Percentiles rank a stretch among this genome's conserved stretches.
Conservation (phyloP, 495 filamentous ascomycete species). For the Aspergillus campestris region DNA sequence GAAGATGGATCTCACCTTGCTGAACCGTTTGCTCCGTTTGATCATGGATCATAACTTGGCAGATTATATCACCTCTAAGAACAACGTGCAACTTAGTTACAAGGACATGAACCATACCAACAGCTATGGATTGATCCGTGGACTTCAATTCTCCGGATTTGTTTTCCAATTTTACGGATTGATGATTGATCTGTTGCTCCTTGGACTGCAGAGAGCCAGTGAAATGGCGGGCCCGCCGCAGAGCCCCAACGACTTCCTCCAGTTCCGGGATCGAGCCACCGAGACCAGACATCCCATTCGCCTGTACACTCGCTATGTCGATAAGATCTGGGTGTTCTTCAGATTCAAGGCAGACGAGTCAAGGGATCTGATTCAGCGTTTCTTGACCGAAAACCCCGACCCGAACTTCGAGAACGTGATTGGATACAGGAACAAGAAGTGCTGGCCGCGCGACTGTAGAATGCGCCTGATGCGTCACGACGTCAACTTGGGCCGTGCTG, state of each 20-base stretch:
- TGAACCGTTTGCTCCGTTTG: constrained; percentile 85
- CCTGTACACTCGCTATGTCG: constrained; percentile 94
- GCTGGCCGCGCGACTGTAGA: constrained; percentile 94
- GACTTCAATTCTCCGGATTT: constrained; percentile 94
- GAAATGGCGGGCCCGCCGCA: constrained; percentile 97
- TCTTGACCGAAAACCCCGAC: constrained; percentile 96
- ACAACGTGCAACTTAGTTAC: constrained; percentile 98
- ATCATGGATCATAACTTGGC: constrained; percentile 99
- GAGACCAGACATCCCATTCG: constrained; percentile 92
- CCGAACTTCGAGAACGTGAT: constrained; percentile 99
- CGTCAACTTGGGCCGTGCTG: constrained; percentile 94
- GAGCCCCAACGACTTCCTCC: constrained; percentile 95
- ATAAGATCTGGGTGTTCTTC: constrained; percentile 97
- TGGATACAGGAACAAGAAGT: constrained; percentile 98
- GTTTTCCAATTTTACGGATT: constrained; percentile 99
- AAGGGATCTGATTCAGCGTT: constrained; percentile 91
- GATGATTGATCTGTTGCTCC: constrained; percentile 86
- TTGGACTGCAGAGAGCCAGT: constrained; percentile 88
- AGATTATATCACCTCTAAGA: constrained; percentile 99
- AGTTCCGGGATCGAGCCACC: constrained; percentile 85
- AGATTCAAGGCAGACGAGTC: constrained; percentile 91
- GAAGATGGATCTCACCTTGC: constrained; percentile 94
- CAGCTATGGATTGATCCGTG: constrained; percentile 96
- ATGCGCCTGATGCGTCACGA: constrained; percentile 99
- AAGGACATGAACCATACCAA: constrained; percentile 99